A percentile compares a stretch with the other conserved stretches of the same genome.
Evolutionary conservation across 345 rosid genomes (phyloP).

Genomic region (Cochlearia excelsa): DNA sequence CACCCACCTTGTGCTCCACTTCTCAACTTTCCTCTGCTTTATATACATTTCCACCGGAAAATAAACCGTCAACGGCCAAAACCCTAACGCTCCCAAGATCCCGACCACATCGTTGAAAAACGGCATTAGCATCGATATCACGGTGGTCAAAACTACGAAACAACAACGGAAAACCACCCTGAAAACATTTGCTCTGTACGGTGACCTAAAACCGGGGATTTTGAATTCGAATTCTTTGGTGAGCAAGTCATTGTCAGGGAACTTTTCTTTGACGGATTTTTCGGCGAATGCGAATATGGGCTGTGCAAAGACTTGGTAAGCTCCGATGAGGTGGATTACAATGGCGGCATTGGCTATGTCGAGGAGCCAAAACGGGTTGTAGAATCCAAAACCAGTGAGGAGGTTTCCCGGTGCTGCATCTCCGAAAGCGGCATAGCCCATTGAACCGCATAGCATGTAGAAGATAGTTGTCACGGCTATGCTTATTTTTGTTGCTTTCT

Average conservation of each 20-base stretch:
- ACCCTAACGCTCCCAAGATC: conserved; percentile 69
- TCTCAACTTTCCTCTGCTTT: conserved; percentile 50
- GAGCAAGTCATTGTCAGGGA: conserved; percentile 36
- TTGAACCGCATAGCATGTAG: conserved; percentile 62
- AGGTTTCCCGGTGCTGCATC: conserved; percentile 47
- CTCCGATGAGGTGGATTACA: conserved; percentile 66
- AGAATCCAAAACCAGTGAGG: conserved; percentile 73
- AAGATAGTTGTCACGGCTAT: conserved; percentile 40
- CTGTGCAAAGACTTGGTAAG: conserved; percentile 74
- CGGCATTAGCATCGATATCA: conserved; percentile 70
- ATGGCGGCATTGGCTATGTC: conserved; percentile 69
- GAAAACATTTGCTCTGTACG: conserved; percentile 51
- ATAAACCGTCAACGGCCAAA: conserved; percentile 35
- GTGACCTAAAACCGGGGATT: conserved; percentile 37
- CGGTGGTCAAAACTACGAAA: conserved; percentile 55
- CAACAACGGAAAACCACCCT: conserved; percentile 55
- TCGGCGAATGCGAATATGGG: conserved; percentile 72
- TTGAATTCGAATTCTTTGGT: conserved; percentile 48
- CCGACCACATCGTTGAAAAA: conserved; percentile 74
- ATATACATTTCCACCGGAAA: conserved; percentile 84
- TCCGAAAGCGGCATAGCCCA: conserved; percentile 65
- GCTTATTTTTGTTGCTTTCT: conserved; percentile 42
- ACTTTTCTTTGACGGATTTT: conserved; percentile 28
- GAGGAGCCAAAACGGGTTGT: conserved; percentile 69
- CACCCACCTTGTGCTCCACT: conserved; percentile 66